Base-by-base conservation (phyloP, 768 basidiomycete species). In the Fomitopsis pulvina region DNA sequence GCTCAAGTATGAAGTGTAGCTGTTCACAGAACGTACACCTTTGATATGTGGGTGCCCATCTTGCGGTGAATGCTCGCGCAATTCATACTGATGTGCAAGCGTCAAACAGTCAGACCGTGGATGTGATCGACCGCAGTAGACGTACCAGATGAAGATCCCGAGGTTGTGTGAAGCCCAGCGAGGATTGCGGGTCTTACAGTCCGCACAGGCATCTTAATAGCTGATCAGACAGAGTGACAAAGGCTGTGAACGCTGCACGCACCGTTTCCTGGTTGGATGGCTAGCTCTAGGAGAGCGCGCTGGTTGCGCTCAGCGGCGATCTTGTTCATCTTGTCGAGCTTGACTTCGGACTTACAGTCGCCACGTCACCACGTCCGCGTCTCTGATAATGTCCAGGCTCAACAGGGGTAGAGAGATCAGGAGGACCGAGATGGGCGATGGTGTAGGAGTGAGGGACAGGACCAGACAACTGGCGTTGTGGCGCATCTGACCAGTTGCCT, bases 41-140 rank as follows among this genome's bases (percentile, higher is more conserved):
- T 93, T 0, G 87, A 81, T 56, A 92, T 75, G 64, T 97, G 94
- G 4, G 91, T 94, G 1, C 94, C 94, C 51, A 97, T 84, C 72
- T 94, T 95, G 47, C 94, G 79, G 70, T 97, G 94, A 45, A 95
- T 81, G 51, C 87, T 86, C 14, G 94, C 94, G 63, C 94, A 97
- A 57, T 78, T 80, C 38, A 92, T 75, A 59, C 92, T 93, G 52
- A 3, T 22, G 14, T 24, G 11, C 27, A 14, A 29, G 20, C 49
- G 22, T 43, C 41, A 29, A 14, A 16, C 34, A 37, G 14, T 18
- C 4, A 14, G 29, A 14, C 10, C 5, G 18, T 24, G n/a, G 27
- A 52, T n/a, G 22, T 26, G 47, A 43, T 18, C 16, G n/a, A 45
- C 11, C 9, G 40, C 25, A 39, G 9, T 24, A 41, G n/a, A 30